These are phyloP conservation scores for Populus pruinosa DNA, from an alignment of 345 rosid genomes.

Conservation along the genomic window DNA sequence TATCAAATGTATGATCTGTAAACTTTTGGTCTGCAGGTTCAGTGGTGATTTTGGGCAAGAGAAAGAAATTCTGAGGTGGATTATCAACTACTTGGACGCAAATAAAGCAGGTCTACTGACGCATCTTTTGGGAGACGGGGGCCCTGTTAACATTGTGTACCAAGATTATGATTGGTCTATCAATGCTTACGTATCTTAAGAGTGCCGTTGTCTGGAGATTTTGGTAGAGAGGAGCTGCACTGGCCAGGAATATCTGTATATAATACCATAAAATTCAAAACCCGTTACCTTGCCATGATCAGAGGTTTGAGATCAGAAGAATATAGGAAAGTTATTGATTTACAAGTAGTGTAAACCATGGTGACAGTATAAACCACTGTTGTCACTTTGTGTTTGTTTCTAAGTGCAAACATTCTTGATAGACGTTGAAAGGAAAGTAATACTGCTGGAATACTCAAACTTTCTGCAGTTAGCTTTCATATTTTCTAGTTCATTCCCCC, in stretches of 20 bases:
- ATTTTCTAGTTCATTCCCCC: not conserved
- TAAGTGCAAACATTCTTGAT: not conserved
- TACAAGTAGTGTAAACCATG: not conserved
- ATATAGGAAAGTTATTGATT: not conserved
- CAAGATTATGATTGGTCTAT: slow-evolving; percentile 80
- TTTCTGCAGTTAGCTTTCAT: not conserved
- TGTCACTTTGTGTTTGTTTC: not conserved
- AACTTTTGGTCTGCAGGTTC: slow-evolving; percentile 45
- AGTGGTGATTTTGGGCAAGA: slow-evolving; percentile 66
- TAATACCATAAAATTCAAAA: slow-evolving; percentile 3
- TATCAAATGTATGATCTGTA: not conserved
- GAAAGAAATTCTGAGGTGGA: slow-evolving; percentile 66
- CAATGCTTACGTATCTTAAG: slow-evolving; percentile 34
- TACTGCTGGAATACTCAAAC: not conserved
- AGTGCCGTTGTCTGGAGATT: not conserved
- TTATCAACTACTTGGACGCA: slow-evolving; percentile 65
- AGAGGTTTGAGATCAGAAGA: not conserved
- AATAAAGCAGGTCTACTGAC: slow-evolving; percentile 65
- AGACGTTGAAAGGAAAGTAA: not conserved
- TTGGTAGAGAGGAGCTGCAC: not conserved
- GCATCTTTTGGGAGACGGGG: slow-evolving; percentile 64
- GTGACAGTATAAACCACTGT: not conserved
- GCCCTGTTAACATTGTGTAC: slow-evolving; percentile 57
- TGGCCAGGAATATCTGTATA: slow-evolving; percentile 1
- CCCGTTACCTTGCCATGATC: not conserved